Percentiles rank a stretch among this genome's conserved stretches.
phyloP scores from a whole-genome alignment of 768 basidiomycete genomes.

The Pholiota microspora region DNA sequence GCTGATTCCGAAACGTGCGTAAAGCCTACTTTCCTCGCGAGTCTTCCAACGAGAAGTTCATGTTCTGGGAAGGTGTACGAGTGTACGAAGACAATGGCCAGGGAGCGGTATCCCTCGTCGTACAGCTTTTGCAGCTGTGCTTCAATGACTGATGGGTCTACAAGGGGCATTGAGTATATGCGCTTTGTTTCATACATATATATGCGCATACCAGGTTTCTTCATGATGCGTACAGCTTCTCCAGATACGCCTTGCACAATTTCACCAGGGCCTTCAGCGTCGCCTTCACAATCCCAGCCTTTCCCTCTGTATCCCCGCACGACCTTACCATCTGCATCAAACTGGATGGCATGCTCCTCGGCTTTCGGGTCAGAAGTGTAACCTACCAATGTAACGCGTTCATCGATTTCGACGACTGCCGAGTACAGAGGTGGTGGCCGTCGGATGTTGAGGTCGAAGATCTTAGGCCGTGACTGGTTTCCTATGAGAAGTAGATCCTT shows the following conservation, averaged over 20 bases:
- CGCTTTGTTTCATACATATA: not conserved
- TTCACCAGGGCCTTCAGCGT: conserved; percentile 78
- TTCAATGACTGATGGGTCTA: conserved; percentile 55
- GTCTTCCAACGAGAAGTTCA: conserved; percentile 65
- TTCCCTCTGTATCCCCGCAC: conserved; percentile 68
- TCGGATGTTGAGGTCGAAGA: conserved; percentile 92
- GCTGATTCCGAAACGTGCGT: conserved; percentile 86
- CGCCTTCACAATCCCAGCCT: conserved; percentile 69
- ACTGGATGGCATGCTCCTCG: conserved; percentile 73
- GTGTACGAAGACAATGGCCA: conserved; percentile 89
- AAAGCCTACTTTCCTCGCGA: conserved; percentile 86
- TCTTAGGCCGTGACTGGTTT: conserved; percentile 91
- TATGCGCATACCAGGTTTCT: conserved; percentile 55
- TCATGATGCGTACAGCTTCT: conserved; percentile 84
- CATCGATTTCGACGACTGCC: conserved; percentile 73
- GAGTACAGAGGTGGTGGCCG: conserved; percentile 77
- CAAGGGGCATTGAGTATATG: not conserved
- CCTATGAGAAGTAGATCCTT: conserved; percentile 90
- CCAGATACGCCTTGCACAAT: conserved; percentile 83
- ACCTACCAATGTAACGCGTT: conserved; percentile 92
- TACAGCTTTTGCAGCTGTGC: conserved; percentile 69
- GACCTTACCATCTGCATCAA: conserved; percentile 70
- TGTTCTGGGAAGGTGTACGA: conserved; percentile 92
- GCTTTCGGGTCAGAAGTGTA: conserved; percentile 88
- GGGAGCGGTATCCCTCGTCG: conserved; percentile 78